These are phyloP conservation scores for Limnomonas spitsbergensis DNA, from an alignment of 139 green algal genomes.

Conservation along the genomic window DNA sequence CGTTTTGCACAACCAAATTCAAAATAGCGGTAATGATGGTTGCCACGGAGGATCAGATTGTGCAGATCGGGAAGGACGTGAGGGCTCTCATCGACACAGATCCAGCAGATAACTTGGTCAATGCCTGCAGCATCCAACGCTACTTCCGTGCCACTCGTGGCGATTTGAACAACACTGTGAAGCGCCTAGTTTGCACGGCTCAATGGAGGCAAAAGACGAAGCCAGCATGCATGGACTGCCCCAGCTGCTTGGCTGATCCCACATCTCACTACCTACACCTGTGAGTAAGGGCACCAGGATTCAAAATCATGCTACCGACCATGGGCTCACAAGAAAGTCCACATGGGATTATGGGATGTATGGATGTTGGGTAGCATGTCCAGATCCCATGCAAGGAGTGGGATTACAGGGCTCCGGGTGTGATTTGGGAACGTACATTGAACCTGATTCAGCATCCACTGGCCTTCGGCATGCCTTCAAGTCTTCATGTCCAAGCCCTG, in stretches of 20 bases:
- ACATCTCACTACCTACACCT: neutral
- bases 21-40: too few relatives aligned
- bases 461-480: too few relatives aligned
- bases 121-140: neutral
- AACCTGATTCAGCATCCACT: neutral
- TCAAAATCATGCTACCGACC: neutral
- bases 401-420: too few relatives aligned
- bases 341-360: neutral
- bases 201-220: neutral
- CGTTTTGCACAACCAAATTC: too few relatives aligned
- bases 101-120: too few relatives aligned
- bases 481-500: neutral
- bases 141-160: neutral
- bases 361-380: neutral
- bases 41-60: too few relatives aligned
- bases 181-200: neutral
- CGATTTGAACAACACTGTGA: neutral
- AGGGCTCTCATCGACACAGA: too few relatives aligned
- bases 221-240: neutral
- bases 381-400: too few relatives aligned
- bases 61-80: too few relatives aligned
- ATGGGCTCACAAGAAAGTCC: neutral
- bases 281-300: conserved; percentile 1
- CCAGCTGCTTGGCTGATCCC: neutral
- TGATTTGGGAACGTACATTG: neutral